phyloP scores from a whole-genome alignment of 2,329 filamentous ascomycete species.

The Cercospora citrullina region DNA sequence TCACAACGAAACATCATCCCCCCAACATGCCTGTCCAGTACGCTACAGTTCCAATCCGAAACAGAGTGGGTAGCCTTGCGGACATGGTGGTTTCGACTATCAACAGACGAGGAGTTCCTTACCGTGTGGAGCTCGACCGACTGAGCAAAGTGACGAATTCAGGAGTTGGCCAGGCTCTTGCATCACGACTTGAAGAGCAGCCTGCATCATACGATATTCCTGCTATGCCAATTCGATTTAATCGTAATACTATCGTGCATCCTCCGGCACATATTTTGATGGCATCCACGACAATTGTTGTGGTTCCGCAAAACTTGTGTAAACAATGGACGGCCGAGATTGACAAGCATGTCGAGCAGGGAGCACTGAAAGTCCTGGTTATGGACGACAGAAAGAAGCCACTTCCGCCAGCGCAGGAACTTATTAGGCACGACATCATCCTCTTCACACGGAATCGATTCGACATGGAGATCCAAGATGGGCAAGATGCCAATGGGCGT shows the following conservation, averaged over 20 bases:
- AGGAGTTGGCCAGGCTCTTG: conserved; percentile 52
- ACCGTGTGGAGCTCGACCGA: conserved; percentile 64
- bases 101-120: conserved; percentile 68
- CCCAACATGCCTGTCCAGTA: conserved; percentile 66
- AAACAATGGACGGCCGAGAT: conserved; percentile 85
- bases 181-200: conserved; percentile 50
- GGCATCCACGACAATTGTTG: conserved; percentile 69
- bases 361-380: conserved; percentile 61
- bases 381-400: conserved; percentile 55
- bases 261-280: conserved; percentile 59
- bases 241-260: conserved; percentile 44
- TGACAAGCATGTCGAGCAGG: conserved; percentile 65
- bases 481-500: conserved; percentile 49
- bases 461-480: conserved; percentile 63
- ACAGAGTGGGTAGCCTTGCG: conserved; percentile 61
- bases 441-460: conserved; percentile 75
- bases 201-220: conserved; percentile 46
- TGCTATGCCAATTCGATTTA: conserved; percentile 42
- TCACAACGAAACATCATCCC: conserved; percentile 71
- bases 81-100: conserved; percentile 74
- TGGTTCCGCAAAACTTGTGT: conserved; percentile 80
- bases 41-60: conserved; percentile 45
- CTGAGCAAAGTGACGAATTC: conserved; percentile 52
- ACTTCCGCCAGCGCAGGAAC: conserved; percentile 58
- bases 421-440: conserved; percentile 72